phyloP scores from a whole-genome alignment of 1,284 basidiomycete genomes.

The Boletus holoroseus region DNA sequence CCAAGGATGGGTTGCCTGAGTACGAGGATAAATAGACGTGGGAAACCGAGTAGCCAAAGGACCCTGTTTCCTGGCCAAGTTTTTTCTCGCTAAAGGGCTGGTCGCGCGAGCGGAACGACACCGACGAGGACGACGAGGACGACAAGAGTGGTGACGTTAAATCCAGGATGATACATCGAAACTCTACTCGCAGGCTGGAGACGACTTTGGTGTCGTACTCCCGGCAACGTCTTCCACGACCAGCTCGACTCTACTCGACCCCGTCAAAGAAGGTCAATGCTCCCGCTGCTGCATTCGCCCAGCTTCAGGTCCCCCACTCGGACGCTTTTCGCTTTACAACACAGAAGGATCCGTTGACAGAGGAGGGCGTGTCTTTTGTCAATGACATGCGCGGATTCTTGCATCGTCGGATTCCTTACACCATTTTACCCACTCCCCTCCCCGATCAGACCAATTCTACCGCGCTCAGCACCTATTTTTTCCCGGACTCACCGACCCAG shows the following conservation, averaged over 20 bases:
- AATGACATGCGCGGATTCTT: constrained; percentile 47
- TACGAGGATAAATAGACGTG: constrained; percentile 10
- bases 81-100: constrained; percentile 6
- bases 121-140: constrained; percentile 10
- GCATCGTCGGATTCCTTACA: constrained; percentile 42
- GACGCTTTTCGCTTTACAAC: constrained; percentile 39
- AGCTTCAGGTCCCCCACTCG: constrained; percentile 33
- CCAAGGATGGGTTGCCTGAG: too few species aligned
- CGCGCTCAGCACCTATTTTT: constrained; percentile 49
- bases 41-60: constrained; percentile 1
- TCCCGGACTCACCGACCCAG: constrained; percentile 58
- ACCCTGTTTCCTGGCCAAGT: background rate
- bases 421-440: constrained; percentile 59
- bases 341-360: constrained; percentile 19
- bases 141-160: constrained; percentile 2
- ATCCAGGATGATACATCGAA: constrained; percentile 43
- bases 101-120: constrained; percentile 19
- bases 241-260: constrained; percentile 61
- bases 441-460: constrained; percentile 41
- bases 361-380: constrained; percentile 20
- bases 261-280: constrained; percentile 51
- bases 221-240: constrained; percentile 60
- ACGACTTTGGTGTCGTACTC: constrained; percentile 59
- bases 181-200: constrained; percentile 44
- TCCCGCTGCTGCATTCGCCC: constrained; percentile 45